Percentiles rank a stretch among this genome's conserved stretches.
Conservation (phyloP, 2,329 filamentous ascomycete species). For the Alternaria arbusti region DNA sequence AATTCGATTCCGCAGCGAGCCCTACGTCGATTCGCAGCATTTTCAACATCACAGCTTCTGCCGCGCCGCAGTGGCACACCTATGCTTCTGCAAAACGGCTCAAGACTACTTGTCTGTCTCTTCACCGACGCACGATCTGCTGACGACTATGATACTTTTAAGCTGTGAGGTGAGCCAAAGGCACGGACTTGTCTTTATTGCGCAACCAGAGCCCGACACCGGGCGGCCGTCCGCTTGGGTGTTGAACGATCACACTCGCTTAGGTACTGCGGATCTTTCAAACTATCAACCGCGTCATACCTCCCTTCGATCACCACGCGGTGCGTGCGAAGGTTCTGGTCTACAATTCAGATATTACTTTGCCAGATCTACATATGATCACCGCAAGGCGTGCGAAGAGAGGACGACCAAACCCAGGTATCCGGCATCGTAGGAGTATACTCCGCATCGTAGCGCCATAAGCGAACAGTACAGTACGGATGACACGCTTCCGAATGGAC, state of each 20-base stretch:
- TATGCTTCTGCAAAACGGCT: neutral
- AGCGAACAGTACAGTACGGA: no score
- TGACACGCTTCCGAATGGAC: neutral
- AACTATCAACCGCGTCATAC: neutral
- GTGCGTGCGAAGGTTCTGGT: neutral
- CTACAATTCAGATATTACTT: neutral
- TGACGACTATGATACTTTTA: neutral
- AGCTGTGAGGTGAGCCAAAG: neutral
- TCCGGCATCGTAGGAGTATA: neutral
- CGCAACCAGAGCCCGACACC: neutral
- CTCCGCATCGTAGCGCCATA: no score
- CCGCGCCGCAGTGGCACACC: neutral
- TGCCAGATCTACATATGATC: neutral
- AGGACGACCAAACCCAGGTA: neutral
- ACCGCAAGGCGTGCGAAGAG: neutral
- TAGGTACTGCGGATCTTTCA: neutral
- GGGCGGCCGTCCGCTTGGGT: neutral
- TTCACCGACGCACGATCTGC: neutral
- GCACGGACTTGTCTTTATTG: neutral
- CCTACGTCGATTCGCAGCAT: neutral
- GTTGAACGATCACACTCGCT: neutral
- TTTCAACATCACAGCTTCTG: neutral
- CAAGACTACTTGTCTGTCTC: neutral
- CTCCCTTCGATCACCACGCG: neutral
- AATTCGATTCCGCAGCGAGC: neutral